These are phyloP conservation scores for Tulasnella sp. DNA, from an alignment of 768 basidiomycete species.

Conservation along the genomic window DNA sequence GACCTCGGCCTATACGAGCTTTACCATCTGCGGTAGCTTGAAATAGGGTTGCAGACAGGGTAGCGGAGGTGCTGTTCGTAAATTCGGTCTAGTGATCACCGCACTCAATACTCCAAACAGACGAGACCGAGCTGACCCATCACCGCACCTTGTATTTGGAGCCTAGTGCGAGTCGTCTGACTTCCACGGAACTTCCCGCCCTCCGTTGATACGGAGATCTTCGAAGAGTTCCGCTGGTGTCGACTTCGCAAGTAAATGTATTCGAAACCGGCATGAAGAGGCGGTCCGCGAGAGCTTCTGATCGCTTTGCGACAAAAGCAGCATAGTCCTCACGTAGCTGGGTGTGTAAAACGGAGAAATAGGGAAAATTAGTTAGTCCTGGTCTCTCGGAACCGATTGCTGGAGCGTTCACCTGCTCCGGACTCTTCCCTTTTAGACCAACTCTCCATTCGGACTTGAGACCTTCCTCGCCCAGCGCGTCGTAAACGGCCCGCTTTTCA, in stretches of 20 bases:
- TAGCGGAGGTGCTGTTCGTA: neutral
- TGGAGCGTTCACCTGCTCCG: conserved; percentile 20
- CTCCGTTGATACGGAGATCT: neutral
- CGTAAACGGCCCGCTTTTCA: conserved; percentile 22
- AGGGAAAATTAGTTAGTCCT: neutral
- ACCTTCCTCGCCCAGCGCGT: conserved; percentile 26
- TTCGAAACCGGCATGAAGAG: neutral
- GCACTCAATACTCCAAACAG: neutral
- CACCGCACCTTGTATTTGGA: neutral
- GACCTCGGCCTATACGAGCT: neutral
- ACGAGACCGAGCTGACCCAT: neutral
- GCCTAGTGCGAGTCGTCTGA: neutral
- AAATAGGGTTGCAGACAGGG: neutral
- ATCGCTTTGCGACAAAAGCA: neutral
- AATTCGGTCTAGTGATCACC: neutral
- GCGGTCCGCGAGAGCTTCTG: conserved; percentile 9
- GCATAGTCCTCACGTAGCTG: conserved; percentile 11
- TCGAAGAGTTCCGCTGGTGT: neutral
- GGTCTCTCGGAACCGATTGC: neutral
- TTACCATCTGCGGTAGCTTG: conserved; percentile 8
- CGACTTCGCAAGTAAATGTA: neutral
- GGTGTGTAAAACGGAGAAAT: neutral
- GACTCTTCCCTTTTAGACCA: conserved; percentile 11
- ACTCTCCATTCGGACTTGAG: conserved; percentile 9
- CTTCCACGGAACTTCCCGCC: neutral